Conservation (phyloP, 371 early-diverging fungal genomes). For the Rhizopus microsporus region DNA sequence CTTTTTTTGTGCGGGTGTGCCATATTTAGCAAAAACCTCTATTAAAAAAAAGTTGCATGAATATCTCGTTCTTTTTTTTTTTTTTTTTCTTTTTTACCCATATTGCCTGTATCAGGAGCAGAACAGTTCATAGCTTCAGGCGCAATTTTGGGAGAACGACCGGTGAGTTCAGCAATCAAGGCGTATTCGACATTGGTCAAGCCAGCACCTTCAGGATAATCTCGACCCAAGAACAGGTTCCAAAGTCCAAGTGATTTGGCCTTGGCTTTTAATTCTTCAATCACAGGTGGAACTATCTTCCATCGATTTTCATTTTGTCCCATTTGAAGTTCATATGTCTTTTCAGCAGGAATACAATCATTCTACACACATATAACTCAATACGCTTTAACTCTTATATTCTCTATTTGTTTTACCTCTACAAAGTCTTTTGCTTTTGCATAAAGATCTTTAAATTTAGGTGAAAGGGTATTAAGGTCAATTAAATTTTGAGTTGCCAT, state of each 20-base stretch:
- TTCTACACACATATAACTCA: conserved; percentile 48
- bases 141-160: conserved; percentile 74
- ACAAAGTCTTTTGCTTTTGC: conserved; percentile 76
- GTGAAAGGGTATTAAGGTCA: conserved; percentile 54
- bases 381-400: background rate
- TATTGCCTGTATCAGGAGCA: conserved; percentile 98
- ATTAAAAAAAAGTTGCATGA: background rate
- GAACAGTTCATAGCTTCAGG: conserved; percentile 91
- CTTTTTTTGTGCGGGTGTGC: conserved; percentile 81
- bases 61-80: background rate
- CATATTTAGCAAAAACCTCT: conserved; percentile 96
- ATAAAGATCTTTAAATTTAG: conserved; percentile 68
- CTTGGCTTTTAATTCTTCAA: conserved; percentile 87
- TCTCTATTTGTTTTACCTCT: conserved; percentile 52
- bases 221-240: conserved; percentile 89
- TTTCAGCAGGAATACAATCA: conserved; percentile 95
- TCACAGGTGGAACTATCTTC: conserved; percentile 83
- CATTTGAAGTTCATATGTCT: conserved; percentile 70
- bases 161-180: conserved; percentile 87
- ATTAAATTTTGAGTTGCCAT: conserved; percentile 52
- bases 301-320: conserved; percentile 77
- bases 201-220: conserved; percentile 81
- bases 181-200: conserved; percentile 95
- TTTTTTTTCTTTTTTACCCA: conserved; percentile 51
- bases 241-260: conserved; percentile 91